Evolutionary conservation across 257 asterid genomes (phyloP).

Genomic region (Vinca minor): DNA sequence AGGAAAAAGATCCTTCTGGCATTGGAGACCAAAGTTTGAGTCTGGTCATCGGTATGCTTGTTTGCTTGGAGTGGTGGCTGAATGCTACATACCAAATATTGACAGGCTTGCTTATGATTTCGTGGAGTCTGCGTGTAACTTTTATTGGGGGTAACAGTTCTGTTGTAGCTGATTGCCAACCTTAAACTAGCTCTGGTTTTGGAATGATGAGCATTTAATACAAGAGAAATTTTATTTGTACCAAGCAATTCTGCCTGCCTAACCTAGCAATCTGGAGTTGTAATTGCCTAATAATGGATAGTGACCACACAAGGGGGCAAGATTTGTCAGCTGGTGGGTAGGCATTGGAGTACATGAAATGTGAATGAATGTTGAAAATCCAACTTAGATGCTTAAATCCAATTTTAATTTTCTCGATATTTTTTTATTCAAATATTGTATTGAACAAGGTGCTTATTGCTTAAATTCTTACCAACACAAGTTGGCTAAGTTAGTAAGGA

Average conservation of each 20-base stretch:
- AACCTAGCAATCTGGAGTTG: background rate
- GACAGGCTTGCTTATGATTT: constrained; percentile 19
- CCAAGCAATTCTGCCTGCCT: background rate
- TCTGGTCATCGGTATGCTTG: constrained; percentile 17
- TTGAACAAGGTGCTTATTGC: no score
- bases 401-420: no score
- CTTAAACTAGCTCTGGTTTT: constrained; percentile 11
- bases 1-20: constrained; percentile 93
- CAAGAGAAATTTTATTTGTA: background rate
- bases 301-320: no score
- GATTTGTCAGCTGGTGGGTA: no score
- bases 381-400: no score
- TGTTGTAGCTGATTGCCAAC: constrained; percentile 8
- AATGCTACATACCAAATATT: constrained; percentile 12
- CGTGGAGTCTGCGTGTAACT: constrained; percentile 14
- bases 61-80: constrained; percentile 14
- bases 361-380: background rate
- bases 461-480: no score
- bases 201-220: background rate
- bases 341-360: no score
- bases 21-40: constrained; percentile 55
- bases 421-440: no score
- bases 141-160: constrained; percentile 22
- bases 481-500: no score
- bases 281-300: background rate